Conservation (phyloP, 140 eudicot species). For the Bidens hawaiensis region DNA sequence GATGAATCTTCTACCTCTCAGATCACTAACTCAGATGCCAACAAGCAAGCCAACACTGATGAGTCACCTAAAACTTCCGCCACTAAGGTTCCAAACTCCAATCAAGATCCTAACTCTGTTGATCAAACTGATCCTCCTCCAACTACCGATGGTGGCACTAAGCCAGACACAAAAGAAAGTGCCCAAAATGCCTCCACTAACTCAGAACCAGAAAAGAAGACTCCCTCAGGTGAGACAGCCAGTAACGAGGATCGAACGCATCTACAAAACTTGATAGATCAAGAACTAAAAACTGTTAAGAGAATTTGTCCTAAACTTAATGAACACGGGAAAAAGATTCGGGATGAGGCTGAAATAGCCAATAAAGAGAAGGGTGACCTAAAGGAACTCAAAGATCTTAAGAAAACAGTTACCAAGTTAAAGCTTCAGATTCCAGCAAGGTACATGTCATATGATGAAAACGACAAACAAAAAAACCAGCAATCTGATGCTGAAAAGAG, state of each 20-base stretch:
- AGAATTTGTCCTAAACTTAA: conserved; percentile 7
- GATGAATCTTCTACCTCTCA: too few species aligned
- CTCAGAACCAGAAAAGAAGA: too few species aligned
- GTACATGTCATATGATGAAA: conserved; percentile 2
- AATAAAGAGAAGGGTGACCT: not conserved
- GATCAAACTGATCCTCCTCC: too few species aligned
- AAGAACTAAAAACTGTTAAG: conserved; percentile 20
- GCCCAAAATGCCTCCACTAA: too few species aligned
- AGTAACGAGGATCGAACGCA: not conserved
- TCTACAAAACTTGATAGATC: conserved; percentile 17
- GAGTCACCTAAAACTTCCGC: too few species aligned
- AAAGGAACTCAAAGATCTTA: conserved; percentile 31
- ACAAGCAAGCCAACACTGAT: too few species aligned
- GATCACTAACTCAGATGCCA: too few species aligned
- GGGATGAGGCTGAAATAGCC: not conserved
- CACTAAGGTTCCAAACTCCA: too few species aligned
- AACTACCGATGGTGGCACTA: too few species aligned
- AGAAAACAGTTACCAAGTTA: conserved; percentile 32
- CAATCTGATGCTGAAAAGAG: not conserved
- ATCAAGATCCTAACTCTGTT: too few species aligned
- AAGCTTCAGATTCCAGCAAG: conserved; percentile 41
- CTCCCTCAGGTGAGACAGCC: not conserved
- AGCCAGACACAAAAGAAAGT: too few species aligned
- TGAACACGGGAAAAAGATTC: conserved; percentile 5
- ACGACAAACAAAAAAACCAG: not conserved